A percentile compares a stretch with the other conserved stretches of the same genome.
Conservation (phyloP, 495 filamentous ascomycete genomes). For the Immersiella caudata region DNA sequence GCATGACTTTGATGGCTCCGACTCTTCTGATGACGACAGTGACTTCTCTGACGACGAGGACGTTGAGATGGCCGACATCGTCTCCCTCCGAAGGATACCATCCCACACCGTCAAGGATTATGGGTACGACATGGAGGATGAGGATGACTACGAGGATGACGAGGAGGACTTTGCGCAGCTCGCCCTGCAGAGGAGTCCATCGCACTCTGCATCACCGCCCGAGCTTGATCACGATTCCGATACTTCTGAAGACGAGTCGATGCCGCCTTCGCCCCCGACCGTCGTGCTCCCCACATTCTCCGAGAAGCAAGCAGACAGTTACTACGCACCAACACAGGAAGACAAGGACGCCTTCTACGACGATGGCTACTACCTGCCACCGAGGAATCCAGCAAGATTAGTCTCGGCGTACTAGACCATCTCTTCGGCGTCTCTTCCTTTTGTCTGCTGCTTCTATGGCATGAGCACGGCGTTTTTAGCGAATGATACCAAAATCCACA, state of each 20-base stretch:
- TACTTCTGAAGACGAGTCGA: slow-evolving; percentile 67
- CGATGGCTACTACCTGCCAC: slow-evolving; percentile 63
- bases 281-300: slow-evolving; percentile 67
- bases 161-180: slow-evolving; percentile 73
- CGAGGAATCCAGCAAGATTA: slow-evolving; percentile 46
- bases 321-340: slow-evolving; percentile 27
- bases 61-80: slow-evolving; percentile 56
- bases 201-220: slow-evolving; percentile 69
- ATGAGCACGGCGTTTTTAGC: slow-evolving; percentile 32
- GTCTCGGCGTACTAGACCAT: slow-evolving; percentile 49
- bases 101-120: slow-evolving; percentile 40
- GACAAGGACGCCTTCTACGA: slow-evolving; percentile 60
- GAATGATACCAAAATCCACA: slow-evolving; percentile 22
- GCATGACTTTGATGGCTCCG: slow-evolving; percentile 63
- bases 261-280: slow-evolving; percentile 83
- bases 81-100: slow-evolving; percentile 51
- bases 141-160: slow-evolving; percentile 61
- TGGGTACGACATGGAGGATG: slow-evolving; percentile 64
- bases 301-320: slow-evolving; percentile 56
- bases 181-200: slow-evolving; percentile 72
- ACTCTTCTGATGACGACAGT: slow-evolving; percentile 34
- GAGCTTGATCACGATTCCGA: slow-evolving; percentile 74
- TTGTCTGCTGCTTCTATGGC: slow-evolving; percentile 25
- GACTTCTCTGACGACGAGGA: slow-evolving; percentile 51
- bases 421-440: slow-evolving; percentile 29